Percentiles rank a stretch among this genome's conserved stretches.
Conservation (phyloP, 352 stramenopile species). For the Phytophthora citrophthora region DNA sequence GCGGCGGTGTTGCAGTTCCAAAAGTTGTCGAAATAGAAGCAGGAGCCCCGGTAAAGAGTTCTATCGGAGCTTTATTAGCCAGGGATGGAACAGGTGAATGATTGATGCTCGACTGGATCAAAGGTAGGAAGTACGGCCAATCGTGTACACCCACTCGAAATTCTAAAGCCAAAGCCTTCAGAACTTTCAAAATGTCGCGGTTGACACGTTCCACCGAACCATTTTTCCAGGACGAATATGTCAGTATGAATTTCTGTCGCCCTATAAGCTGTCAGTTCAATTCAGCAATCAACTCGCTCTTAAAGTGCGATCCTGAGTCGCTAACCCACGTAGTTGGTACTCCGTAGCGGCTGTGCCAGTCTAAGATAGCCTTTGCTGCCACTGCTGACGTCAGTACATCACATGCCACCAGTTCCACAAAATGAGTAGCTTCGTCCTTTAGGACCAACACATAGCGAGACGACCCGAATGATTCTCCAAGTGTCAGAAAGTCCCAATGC, state of each 20-base stretch:
- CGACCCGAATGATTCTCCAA: not conserved
- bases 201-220: not conserved
- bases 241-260: not conserved
- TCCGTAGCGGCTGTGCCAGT: not conserved
- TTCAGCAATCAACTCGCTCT: not conserved
- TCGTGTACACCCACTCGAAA: not conserved
- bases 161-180: not conserved
- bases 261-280: not conserved
- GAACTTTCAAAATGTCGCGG: not conserved
- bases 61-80: not conserved
- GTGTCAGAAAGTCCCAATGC: not conserved
- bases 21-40: constrained; percentile 72
- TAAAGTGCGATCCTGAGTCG: not conserved
- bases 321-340: no score
- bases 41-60: constrained; percentile 44
- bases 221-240: not conserved
- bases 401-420: not conserved
- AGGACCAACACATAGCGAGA: not conserved
- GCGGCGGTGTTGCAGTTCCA: constrained; percentile 85
- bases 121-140: not conserved
- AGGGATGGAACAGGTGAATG: not conserved
- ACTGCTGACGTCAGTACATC: not conserved
- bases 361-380: not conserved
- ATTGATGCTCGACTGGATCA: not conserved
- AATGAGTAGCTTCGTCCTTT: not conserved